phyloP scores from a whole-genome alignment of 768 basidiomycete species.

The Leccinellum albellum region DNA sequence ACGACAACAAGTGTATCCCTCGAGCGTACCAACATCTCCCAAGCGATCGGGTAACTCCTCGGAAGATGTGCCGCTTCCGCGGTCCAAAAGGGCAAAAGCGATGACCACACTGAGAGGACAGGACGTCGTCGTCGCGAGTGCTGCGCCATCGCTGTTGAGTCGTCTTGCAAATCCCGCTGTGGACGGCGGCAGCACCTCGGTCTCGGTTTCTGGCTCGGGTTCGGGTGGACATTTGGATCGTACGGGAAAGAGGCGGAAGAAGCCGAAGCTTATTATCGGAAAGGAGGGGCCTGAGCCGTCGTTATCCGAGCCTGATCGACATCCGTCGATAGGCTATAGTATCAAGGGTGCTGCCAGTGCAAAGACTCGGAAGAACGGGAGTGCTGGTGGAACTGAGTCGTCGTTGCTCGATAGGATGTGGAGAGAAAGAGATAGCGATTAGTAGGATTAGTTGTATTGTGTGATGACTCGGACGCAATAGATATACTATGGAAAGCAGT shows the following conservation, averaged over 20 bases:
- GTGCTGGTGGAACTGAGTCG: slow-evolving; percentile 8
- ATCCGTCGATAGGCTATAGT: slow-evolving; percentile 43
- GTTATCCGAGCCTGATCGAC: slow-evolving; percentile 30
- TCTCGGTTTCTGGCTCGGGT: not conserved
- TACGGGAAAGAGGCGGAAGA: slow-evolving; percentile 17
- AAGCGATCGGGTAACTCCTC: slow-evolving; percentile 25
- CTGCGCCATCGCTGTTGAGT: slow-evolving; percentile 42
- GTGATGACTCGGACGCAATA: slow-evolving; percentile 6
- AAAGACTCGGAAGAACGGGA: slow-evolving; percentile 15
- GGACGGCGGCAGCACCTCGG: slow-evolving; percentile 2
- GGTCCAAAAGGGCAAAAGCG: slow-evolving; percentile 33
- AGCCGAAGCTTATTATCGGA: not conserved
- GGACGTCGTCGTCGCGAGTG: slow-evolving; percentile 4
- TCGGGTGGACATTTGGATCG: slow-evolving; percentile 18
- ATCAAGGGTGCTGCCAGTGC: slow-evolving; percentile 53
- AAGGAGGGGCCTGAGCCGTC: slow-evolving; percentile 13
- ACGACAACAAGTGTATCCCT: not conserved
- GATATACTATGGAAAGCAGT: no score
- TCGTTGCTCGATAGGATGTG: slow-evolving; percentile 37
- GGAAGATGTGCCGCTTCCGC: slow-evolving; percentile 33
- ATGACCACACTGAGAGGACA: slow-evolving; percentile 23
- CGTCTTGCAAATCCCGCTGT: slow-evolving; percentile 33
- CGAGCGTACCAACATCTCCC: slow-evolving; percentile 13
- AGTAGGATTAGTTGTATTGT: slow-evolving; percentile 20
- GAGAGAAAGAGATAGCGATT: slow-evolving; percentile 26